Conservation (phyloP, 2,329 filamentous ascomycete genomes). For the Penicillium expansum region DNA sequence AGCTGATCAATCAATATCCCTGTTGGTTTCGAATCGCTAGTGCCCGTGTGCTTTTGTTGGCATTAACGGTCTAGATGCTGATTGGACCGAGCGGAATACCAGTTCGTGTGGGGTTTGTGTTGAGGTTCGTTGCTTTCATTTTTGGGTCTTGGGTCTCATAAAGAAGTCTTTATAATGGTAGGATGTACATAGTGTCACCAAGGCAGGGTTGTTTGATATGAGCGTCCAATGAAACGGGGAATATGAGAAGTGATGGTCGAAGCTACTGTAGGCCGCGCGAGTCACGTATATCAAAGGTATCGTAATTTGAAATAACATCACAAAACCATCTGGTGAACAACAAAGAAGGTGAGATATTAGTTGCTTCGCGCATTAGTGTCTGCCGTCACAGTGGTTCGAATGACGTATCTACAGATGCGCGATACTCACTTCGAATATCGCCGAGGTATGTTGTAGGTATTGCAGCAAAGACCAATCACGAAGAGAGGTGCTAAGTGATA, state of each 20-base stretch:
- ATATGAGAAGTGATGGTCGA: too few relatives aligned
- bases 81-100: not conserved
- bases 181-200: too few relatives aligned
- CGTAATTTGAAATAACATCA: not conserved
- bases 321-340: not conserved
- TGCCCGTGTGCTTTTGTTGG: not conserved
- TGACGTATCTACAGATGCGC: not conserved
- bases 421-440: conserved; percentile 14
- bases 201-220: too few relatives aligned
- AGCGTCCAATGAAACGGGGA: too few relatives aligned
- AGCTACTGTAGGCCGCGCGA: not conserved
- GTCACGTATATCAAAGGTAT: not conserved
- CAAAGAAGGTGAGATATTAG: too few relatives aligned
- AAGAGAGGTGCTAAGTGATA: too few relatives aligned
- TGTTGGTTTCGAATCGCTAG: not conserved
- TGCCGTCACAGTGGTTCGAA: not conserved
- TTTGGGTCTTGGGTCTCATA: too few relatives aligned
- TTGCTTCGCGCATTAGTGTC: not conserved
- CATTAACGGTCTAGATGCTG: not conserved
- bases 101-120: not conserved
- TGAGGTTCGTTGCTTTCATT: not conserved
- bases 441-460: conserved; percentile 12
- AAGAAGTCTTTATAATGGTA: too few relatives aligned
- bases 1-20: not conserved
- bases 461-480: conserved; percentile 1